phyloP scores from a whole-genome alignment of 2,329 filamentous ascomycete genomes.

The Fusarium liriodendri region DNA sequence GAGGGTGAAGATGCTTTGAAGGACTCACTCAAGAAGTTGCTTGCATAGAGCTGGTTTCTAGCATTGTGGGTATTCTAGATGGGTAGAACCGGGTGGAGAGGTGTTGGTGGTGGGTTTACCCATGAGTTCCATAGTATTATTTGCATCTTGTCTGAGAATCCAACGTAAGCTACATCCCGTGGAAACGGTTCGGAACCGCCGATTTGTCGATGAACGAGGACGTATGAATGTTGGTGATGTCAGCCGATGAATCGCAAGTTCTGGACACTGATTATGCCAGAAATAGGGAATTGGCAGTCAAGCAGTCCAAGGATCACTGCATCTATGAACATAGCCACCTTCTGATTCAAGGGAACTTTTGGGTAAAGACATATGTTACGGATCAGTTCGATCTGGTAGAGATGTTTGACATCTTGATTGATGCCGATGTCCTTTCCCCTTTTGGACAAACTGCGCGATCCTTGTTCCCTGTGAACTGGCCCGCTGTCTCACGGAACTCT shows the following conservation, averaged over 20 bases:
- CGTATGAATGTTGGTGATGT: not conserved
- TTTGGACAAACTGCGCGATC: not conserved
- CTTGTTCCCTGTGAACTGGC: not conserved
- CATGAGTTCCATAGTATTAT: too few species aligned
- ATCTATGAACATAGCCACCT: not conserved
- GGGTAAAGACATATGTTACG: not conserved
- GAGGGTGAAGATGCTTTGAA: not conserved
- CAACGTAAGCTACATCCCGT: not conserved
- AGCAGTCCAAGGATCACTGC: not conserved
- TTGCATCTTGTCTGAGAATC: not conserved
- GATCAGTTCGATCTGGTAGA: not conserved
- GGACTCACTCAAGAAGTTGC: not conserved
- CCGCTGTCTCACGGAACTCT: not conserved
- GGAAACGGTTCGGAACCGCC: not conserved
- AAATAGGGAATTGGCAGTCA: not conserved
- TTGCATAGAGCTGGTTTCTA: not conserved
- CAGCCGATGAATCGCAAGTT: not conserved
- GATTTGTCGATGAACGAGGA: not conserved
- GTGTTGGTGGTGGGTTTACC: not conserved
- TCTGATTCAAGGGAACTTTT: not conserved
- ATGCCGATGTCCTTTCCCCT: not conserved
- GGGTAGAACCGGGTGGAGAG: not conserved
- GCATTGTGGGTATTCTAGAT: not conserved
- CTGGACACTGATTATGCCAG: not conserved
- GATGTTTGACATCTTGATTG: not conserved